These are phyloP conservation scores for Rubia balearica DNA, from an alignment of 305 asterid species.

Conservation along the genomic window DNA sequence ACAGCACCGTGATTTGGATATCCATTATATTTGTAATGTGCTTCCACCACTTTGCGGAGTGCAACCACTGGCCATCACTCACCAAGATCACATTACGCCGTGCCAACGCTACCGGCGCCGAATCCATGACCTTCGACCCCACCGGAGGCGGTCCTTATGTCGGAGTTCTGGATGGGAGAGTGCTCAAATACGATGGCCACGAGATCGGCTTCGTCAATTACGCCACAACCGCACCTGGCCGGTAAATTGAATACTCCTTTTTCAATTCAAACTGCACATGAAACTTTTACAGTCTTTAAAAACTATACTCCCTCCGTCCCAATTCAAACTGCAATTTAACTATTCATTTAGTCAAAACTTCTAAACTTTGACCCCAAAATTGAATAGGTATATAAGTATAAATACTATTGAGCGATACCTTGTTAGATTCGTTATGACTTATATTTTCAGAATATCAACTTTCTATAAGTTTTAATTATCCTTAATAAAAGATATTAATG, in stretches of 20 bases:
- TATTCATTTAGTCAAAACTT: no score
- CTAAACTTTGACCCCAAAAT: no score
- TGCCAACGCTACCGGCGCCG: slow-evolving; percentile 2
- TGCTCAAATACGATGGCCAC: slow-evolving; percentile 2
- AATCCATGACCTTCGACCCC: slow-evolving; percentile 14
- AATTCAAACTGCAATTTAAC: no score
- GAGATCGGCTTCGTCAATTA: background rate
- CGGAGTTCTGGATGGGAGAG: slow-evolving; percentile 8
- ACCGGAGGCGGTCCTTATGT: slow-evolving; percentile 11
- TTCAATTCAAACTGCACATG: no score
- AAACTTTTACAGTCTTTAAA: background rate
- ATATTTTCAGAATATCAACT: no score
- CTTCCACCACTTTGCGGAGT: slow-evolving; percentile 1
- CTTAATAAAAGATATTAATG: no score
- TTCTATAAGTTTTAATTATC: no score
- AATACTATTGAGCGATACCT: no score
- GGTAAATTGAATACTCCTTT: background rate
- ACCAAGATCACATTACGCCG: slow-evolving; percentile 2
- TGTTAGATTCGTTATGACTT: no score
- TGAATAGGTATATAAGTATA: no score
- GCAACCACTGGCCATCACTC: background rate
- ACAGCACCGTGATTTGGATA: slow-evolving; percentile 5
- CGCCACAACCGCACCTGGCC: background rate
- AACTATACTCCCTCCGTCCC: no score
- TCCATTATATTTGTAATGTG: background rate